Percentiles rank a stretch among this genome's conserved stretches.
phyloP scores from a whole-genome alignment of 108 stramenopile genomes.

The Seminavis robusta region DNA sequence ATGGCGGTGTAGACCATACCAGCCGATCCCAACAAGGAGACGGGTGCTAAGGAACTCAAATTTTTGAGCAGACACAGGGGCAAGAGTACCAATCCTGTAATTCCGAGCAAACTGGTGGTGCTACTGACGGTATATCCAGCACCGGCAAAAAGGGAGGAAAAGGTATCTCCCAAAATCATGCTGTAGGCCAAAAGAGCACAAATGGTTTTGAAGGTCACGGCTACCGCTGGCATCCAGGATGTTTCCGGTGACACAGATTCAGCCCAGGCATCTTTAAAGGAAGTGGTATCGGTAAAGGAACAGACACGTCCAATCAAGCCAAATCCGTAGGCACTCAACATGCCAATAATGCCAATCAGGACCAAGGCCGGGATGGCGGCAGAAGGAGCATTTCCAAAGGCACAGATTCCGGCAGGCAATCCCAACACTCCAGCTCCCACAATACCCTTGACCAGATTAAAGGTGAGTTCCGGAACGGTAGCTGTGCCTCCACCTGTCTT shows the following conservation, averaged over 20 bases:
- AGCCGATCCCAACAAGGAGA: conserved; percentile 74
- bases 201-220: conserved; percentile 73
- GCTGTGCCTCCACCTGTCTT: conserved; percentile 45
- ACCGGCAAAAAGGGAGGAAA: conserved; percentile 56
- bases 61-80: conserved; percentile 93
- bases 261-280: conserved; percentile 92
- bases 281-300: conserved; percentile 59
- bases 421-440: conserved; percentile 94
- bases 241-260: conserved; percentile 67
- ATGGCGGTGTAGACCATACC: conserved; percentile 86
- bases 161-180: conserved; percentile 94
- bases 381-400: conserved; percentile 88
- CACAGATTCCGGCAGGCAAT: conserved; percentile 88
- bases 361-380: conserved; percentile 85
- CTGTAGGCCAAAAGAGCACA: conserved; percentile 81
- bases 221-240: conserved; percentile 75
- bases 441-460: conserved; percentile 48
- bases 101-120: conserved; percentile 50
- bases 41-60: conserved; percentile 77
- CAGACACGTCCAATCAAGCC: conserved; percentile 81
- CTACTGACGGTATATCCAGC: conserved; percentile 63
- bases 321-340: conserved; percentile 89
- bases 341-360: conserved; percentile 75
- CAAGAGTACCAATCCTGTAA: conserved; percentile 77
- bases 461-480: conserved; percentile 53